These are phyloP conservation scores for Colletotrichum limetticola DNA, from an alignment of 2,329 filamentous ascomycete species.

Conservation along the genomic window DNA sequence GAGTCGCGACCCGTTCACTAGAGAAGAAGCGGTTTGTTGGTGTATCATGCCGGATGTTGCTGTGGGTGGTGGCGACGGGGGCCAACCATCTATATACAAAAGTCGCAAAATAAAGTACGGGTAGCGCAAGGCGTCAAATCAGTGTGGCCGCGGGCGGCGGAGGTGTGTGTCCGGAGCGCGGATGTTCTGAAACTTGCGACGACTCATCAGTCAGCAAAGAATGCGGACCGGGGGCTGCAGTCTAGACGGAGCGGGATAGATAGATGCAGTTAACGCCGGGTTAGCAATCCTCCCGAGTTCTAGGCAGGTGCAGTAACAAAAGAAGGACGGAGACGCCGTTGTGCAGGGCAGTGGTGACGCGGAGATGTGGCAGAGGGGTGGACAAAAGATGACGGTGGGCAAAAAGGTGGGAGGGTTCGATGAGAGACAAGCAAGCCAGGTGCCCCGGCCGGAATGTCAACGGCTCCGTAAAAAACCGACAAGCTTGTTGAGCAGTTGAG, in stretches of 20 bases:
- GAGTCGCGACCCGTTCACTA: conserved; percentile 55
- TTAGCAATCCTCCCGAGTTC: background rate
- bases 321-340: background rate
- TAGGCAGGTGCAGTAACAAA: background rate
- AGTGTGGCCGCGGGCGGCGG: conserved; percentile 21
- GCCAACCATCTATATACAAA: conserved; percentile 23
- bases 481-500: conserved; percentile 32
- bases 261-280: background rate
- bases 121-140: conserved; percentile 2
- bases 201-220: conserved; percentile 27
- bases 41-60: conserved; percentile 55
- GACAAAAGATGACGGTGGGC: background rate
- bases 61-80: conserved; percentile 37
- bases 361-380: conserved; percentile 11
- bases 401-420: background rate
- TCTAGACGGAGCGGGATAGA: background rate
- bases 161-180: conserved; percentile 18
- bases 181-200: conserved; percentile 31
- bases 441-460: background rate
- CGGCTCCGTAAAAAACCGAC: conserved; percentile 18
- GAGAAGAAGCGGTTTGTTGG: conserved; percentile 50
- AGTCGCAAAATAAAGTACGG: conserved; percentile 33
- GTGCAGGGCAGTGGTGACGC: conserved; percentile 25
- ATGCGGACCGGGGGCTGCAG: background rate
- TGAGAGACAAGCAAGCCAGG: background rate